These are phyloP conservation scores for Cladophialophora psammophila DNA, from an alignment of 2,329 filamentous ascomycete species.

Conservation along the genomic window DNA sequence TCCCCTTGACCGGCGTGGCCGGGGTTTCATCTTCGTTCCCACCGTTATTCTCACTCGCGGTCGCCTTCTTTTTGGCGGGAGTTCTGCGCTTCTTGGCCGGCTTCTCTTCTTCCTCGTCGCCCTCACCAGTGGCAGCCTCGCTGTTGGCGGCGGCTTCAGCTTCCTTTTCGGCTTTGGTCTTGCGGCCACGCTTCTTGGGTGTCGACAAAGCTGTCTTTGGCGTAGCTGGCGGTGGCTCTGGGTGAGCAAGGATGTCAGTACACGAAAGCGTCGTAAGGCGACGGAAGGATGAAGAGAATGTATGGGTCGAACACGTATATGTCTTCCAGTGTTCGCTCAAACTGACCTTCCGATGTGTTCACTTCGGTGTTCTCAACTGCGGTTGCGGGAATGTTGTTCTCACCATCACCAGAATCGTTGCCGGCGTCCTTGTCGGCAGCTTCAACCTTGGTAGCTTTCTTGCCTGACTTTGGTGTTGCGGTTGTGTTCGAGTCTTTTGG, in stretches of 20 bases:
- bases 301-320: not conserved
- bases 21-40: slow-evolving; percentile 19
- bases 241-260: not conserved
- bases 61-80: slow-evolving; percentile 40
- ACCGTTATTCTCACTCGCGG: not conserved
- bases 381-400: not conserved
- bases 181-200: slow-evolving; percentile 34
- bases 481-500: slow-evolving; percentile 30
- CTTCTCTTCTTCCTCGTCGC: slow-evolving; percentile 28
- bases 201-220: slow-evolving; percentile 23
- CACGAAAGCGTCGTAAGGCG: not conserved
- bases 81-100: slow-evolving; percentile 35
- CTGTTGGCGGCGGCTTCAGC: slow-evolving; percentile 32
- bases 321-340: not conserved
- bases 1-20: slow-evolving; percentile 12
- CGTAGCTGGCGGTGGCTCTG: slow-evolving; percentile 21
- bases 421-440: slow-evolving; percentile 16
- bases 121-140: slow-evolving; percentile 15
- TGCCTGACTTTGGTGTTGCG: slow-evolving; percentile 12
- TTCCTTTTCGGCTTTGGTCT: slow-evolving; percentile 36
- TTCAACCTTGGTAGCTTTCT: slow-evolving; percentile 28
- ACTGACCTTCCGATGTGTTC: slow-evolving; percentile 18
- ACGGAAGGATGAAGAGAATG: not conserved
- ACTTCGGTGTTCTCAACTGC: not conserved
- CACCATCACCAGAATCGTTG: slow-evolving; percentile 8